Evolutionary conservation across 352 stramenopile species (phyloP).

Genomic region (Globisporangium middletonii): DNA sequence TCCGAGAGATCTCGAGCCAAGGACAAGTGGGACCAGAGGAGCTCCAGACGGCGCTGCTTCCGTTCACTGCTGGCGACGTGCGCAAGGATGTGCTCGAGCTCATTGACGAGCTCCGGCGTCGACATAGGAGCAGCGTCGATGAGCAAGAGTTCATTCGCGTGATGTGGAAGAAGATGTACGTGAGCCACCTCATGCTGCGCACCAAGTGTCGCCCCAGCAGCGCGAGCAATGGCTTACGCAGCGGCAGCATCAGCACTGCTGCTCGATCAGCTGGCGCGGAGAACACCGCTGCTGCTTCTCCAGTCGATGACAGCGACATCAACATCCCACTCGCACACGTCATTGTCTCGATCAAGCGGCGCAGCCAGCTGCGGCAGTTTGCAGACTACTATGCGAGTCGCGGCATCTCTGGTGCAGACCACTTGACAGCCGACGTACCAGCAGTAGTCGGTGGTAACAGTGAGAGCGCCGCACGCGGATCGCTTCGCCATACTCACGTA

Average conservation of each 20-base stretch:
- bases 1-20: conserved; percentile 45
- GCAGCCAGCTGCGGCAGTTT: conserved; percentile 60
- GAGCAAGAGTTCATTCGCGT: conserved; percentile 58
- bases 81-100: conserved; percentile 46
- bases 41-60: conserved; percentile 41
- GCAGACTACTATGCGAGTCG: conserved; percentile 60
- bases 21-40: conserved; percentile 35
- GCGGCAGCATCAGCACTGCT: not conserved
- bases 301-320: conserved; percentile 10
- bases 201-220: conserved; percentile 9
- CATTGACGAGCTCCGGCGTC: conserved; percentile 41
- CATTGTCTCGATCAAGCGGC: conserved; percentile 65
- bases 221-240: not conserved
- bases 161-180: conserved; percentile 65
- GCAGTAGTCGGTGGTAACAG: not conserved
- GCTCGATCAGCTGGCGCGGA: not conserved
- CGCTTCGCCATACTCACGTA: not conserved
- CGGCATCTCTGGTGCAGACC: conserved; percentile 53
- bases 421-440: conserved; percentile 21
- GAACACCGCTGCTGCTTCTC: not conserved
- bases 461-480: not conserved
- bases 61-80: conserved; percentile 54
- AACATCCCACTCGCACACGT: conserved; percentile 63
- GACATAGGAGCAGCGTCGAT: conserved; percentile 27
- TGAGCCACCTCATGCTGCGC: conserved; percentile 33